A percentile compares a stretch with the other conserved stretches of the same genome.
These are phyloP conservation scores for Agaricus bisporus DNA, from an alignment of 768 basidiomycete species.

Conservation along the genomic window DNA sequence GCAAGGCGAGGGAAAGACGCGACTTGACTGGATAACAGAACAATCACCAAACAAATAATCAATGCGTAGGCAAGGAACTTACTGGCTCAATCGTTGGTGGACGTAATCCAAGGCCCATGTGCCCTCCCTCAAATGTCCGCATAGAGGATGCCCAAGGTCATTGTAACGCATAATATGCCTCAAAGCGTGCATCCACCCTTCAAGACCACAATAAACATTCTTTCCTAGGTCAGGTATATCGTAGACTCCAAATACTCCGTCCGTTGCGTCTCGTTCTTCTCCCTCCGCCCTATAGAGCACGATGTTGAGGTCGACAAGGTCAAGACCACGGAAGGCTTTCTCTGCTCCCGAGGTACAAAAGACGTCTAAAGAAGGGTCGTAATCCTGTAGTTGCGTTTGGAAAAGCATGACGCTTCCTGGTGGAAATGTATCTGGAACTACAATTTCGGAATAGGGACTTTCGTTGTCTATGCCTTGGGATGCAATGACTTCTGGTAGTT, in stretches of 20 bases:
- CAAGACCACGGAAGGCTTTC: constrained; percentile 65
- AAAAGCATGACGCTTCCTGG: constrained; percentile 95
- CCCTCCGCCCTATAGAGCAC: constrained; percentile 82
- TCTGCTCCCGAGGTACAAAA: constrained; percentile 69
- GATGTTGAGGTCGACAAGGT: constrained; percentile 85
- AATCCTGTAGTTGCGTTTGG: constrained; percentile 73
- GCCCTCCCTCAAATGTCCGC: constrained; percentile 81
- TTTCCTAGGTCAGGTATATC: constrained; percentile 69
- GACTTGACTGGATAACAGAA: constrained; percentile 41
- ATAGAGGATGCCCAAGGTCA: constrained; percentile 90
- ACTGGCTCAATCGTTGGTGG: constrained; percentile 63
- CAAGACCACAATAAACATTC: constrained; percentile 87
- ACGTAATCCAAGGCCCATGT: constrained; percentile 93
- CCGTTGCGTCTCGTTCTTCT: constrained; percentile 88
- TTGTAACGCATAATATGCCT: constrained; percentile 82
- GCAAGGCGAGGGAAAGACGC: constrained; percentile 61
- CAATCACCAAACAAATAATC: constrained; percentile 6
- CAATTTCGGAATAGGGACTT: constrained; percentile 71
- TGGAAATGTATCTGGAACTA: constrained; percentile 87
- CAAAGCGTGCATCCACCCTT: constrained; percentile 95
- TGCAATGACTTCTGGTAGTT: constrained; percentile 54
- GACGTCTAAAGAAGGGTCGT: constrained; percentile 63
- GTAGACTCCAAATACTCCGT: constrained; percentile 77
- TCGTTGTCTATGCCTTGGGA: constrained; percentile 57
- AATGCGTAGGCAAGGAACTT: constrained; percentile 25